Base-by-base conservation (phyloP, 768 basidiomycete species). In the Cytidiella melzeri region DNA sequence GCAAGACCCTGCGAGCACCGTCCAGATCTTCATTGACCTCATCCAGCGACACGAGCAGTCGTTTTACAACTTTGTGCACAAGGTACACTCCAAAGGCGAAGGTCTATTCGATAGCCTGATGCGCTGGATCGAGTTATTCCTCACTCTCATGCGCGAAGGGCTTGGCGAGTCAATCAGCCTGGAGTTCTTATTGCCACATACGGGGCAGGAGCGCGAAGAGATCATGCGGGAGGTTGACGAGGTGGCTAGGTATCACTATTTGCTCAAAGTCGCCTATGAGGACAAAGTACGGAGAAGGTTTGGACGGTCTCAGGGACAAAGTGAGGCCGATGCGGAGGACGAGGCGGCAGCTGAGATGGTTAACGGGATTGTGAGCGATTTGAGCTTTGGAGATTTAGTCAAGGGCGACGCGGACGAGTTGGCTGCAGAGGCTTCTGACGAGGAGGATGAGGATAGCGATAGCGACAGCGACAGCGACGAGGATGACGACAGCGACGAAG, bases 41-140 rank as follows among this genome's bases (percentile, higher is more conserved):
- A 86, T 99, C 26, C 80, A 87, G 60, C 81, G 96, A 12, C 96
- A 99, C 65, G 93, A 98, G 59, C 91, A 94, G 61, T 70, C 92
- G 0, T 98, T 98, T 71, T 99, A 99, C 73, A 75, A 76, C 50
- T 99, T 99, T 63, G 94, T 99, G 23, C 92, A 99, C 78, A 96
- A 95, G 58, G 96, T 99, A 1, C 96, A 99, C 62, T 85, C 92
- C 40, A 97, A 97, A 64, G 96, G 96, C 28, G 87, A 93, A 61
- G 87, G 84, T 19, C 76, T 99, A 11, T 99, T 99, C 65, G 87
- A 93, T 60, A 81, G 77, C 59, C 81, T 99, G 50, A 97, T 97
- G 92, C 79, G 75, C 34, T 99, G 96, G 96, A 87, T 96, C 65
- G 94, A 98, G 67, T 79, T 90, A 28, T 98, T 98, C 72, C 75